phyloP scores from a whole-genome alignment of 495 filamentous ascomycete species.

The Tuber umbilicatum region DNA sequence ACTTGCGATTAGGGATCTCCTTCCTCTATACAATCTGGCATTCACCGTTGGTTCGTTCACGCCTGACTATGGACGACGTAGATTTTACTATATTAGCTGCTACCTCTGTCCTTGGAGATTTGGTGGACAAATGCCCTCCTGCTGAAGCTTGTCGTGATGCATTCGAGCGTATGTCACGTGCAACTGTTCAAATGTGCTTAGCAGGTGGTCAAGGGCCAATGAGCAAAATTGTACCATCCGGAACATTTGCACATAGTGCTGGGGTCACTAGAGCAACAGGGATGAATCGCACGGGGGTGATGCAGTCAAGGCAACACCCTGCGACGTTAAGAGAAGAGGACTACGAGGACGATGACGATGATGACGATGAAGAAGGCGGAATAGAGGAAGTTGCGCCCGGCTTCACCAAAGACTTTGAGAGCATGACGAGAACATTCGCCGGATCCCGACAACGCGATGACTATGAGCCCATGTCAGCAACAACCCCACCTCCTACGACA shows the following conservation, averaged over 20 bases:
- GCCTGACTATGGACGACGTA: constrained; percentile 86
- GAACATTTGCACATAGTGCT: constrained; percentile 20
- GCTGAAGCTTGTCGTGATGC: constrained; percentile 84
- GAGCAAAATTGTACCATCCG: constrained; percentile 27
- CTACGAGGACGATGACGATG: constrained; percentile 15
- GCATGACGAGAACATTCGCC: background rate
- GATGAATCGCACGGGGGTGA: constrained; percentile 7
- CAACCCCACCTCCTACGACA: constrained; percentile 24
- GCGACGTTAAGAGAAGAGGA: constrained; percentile 14
- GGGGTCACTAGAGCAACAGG: constrained; percentile 27
- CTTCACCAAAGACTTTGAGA: background rate
- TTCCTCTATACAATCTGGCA: constrained; percentile 98
- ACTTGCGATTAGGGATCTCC: constrained; percentile 60
- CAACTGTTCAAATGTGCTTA: constrained; percentile 74
- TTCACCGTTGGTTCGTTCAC: constrained; percentile 75
- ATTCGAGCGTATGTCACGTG: constrained; percentile 91
- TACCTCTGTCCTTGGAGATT: constrained; percentile 72
- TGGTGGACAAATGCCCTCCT: constrained; percentile 71
- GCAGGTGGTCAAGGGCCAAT: constrained; percentile 33
- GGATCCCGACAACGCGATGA: background rate
- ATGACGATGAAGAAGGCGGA: constrained; percentile 12
- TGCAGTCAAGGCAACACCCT: constrained; percentile 8
- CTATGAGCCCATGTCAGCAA: constrained; percentile 19
- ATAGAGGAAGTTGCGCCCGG: constrained; percentile 2
- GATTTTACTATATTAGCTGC: constrained; percentile 94